Conservation (phyloP, 108 stramenopile genomes). For the Phaeodactylum tricornutum region DNA sequence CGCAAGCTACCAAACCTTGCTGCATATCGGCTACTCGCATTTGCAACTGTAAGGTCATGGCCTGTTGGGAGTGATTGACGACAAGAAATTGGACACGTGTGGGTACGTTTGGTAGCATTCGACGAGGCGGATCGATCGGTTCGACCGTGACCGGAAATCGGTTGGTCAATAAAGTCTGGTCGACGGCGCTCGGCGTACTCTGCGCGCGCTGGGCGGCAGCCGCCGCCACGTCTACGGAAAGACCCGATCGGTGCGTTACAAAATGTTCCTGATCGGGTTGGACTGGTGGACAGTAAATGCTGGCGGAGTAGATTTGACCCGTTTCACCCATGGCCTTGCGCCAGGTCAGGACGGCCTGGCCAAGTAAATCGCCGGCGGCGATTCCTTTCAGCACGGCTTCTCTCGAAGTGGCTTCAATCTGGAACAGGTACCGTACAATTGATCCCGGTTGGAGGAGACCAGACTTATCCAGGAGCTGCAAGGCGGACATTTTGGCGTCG, state of each 20-base stretch:
- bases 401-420: conserved; percentile 27
- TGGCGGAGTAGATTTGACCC: conserved; percentile 42
- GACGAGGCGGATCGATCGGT: conserved; percentile 65
- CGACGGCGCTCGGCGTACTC: conserved; percentile 16
- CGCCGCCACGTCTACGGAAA: conserved; percentile 75
- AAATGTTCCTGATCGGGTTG: conserved; percentile 18
- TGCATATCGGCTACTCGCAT: conserved; percentile 57
- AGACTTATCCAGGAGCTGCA: conserved; percentile 42
- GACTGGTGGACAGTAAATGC: conserved; percentile 37
- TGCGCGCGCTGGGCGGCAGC: conserved; percentile 18
- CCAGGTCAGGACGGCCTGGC: conserved; percentile 58
- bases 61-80: conserved; percentile 58
- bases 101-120: conserved; percentile 34
- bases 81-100: conserved; percentile 44
- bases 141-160: conserved; percentile 65
- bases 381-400: conserved; percentile 32
- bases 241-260: conserved; percentile 55
- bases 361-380: conserved; percentile 66
- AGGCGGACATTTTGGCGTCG: conserved; percentile 1
- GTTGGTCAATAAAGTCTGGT: conserved; percentile 13
- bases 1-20: conserved; percentile 57
- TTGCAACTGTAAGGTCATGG: conserved; percentile 67
- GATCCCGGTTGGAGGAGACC: conserved; percentile 56
- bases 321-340: conserved; percentile 72
- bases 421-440: conserved; percentile 52